Conservation (phyloP, 345 rosid genomes). For the sweet orange (Citrus sinensis) region DNA sequence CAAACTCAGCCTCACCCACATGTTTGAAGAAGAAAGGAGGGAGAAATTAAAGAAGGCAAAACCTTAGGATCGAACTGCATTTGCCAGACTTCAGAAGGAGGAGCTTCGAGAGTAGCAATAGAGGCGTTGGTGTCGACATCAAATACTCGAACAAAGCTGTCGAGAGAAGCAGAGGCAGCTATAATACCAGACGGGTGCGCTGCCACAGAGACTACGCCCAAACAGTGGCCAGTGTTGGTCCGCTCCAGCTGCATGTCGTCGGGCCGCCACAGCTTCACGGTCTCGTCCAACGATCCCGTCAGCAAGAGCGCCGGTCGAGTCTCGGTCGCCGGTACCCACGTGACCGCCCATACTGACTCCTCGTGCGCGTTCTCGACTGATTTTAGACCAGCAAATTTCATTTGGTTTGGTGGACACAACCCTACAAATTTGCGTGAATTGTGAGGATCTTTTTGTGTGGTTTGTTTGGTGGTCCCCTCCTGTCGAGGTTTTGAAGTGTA, state of each 20-base stretch:
- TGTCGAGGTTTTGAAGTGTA: too few species aligned
- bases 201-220: slow-evolving; percentile 92
- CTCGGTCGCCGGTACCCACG: slow-evolving; percentile 82
- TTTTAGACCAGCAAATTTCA: slow-evolving; percentile 92
- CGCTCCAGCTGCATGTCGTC: slow-evolving; percentile 77
- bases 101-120: slow-evolving; percentile 89
- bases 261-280: slow-evolving; percentile 78
- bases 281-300: slow-evolving; percentile 93
- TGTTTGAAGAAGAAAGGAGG: neutral
- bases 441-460: too few species aligned
- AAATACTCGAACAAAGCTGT: slow-evolving; percentile 90
- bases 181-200: slow-evolving; percentile 95
- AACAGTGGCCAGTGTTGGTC: slow-evolving; percentile 86
- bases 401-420: slow-evolving; percentile 5
- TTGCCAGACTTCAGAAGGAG: slow-evolving; percentile 98
- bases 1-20: neutral
- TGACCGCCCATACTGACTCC: slow-evolving; percentile 90
- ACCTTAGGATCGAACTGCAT: slow-evolving; percentile 96
- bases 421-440: too few species aligned
- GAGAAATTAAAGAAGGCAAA: neutral
- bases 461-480: too few species aligned
- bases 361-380: slow-evolving; percentile 80
- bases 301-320: slow-evolving; percentile 65
- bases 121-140: slow-evolving; percentile 91
- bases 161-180: slow-evolving; percentile 93